Evolutionary conservation across 1,284 basidiomycete species (phyloP).

Genomic region (Melanopsichium pennsylvanicum): DNA sequence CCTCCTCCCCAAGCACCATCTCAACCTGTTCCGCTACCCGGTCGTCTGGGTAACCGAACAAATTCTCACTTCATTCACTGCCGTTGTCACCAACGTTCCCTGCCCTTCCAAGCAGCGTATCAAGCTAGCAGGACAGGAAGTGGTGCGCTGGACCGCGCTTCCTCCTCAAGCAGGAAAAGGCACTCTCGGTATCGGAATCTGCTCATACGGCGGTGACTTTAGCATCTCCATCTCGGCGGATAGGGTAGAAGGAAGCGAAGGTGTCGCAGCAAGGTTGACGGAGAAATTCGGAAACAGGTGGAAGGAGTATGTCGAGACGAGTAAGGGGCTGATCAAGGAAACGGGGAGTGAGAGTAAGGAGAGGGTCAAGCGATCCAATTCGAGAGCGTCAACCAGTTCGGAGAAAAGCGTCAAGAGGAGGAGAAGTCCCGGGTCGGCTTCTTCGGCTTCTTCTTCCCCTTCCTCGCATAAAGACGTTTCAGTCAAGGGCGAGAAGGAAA

Average conservation of each 20-base stretch:
- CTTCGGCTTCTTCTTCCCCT: not conserved
- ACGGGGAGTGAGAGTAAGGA: constrained; percentile 14
- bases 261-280: constrained; percentile 49
- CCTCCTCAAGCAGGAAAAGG: constrained; percentile 61
- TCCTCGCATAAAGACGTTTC: too few species aligned
- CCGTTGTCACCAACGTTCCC: constrained; percentile 63
- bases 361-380: constrained; percentile 1
- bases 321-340: constrained; percentile 13
- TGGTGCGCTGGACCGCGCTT: constrained; percentile 48
- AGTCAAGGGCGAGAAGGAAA: too few species aligned
- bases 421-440: constrained; percentile 1
- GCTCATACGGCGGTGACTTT: constrained; percentile 55
- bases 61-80: constrained; percentile 44
- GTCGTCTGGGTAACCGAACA: constrained; percentile 19
- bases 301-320: constrained; percentile 37
- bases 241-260: constrained; percentile 43
- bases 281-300: constrained; percentile 45
- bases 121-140: constrained; percentile 42
- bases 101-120: constrained; percentile 53
- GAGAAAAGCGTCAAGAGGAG: constrained; percentile 2
- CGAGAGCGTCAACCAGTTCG: not conserved
- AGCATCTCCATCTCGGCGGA: constrained; percentile 59
- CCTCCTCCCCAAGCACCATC: constrained; percentile 13
- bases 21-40: constrained; percentile 20
- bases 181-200: constrained; percentile 61